Evolutionary conservation across 108 stramenopile genomes (phyloP), one percentile per base, ranked within the genome.

Genomic region (Cyclotella atomus): DNA sequence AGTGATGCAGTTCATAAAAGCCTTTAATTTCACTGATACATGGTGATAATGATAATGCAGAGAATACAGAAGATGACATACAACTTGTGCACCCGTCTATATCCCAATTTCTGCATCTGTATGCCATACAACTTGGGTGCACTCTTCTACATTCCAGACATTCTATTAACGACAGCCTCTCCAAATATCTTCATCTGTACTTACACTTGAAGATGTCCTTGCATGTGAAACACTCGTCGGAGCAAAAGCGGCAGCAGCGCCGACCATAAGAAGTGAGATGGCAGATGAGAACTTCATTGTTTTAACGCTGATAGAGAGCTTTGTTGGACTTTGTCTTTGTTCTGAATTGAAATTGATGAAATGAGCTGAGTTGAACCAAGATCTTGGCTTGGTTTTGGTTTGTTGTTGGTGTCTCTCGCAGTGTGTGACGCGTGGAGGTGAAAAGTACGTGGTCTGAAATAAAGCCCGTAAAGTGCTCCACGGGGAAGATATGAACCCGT

Each of bases 211-310:
- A 72, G 49, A 72, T 19, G 25, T 7, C 24, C 36, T 61, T 14
- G 60, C 7, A 41, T 61, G 36, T 36, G 60, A 38, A 9, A 41
- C 38, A 61, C 87, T 29, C 49, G 85, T 64, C 8, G 90, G 88
- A 19, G 86, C 82, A 72, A 89, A 87, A 32, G 91, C 88, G 43
- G 77, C 62, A 44, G 81, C 85, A 27, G 88, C 80, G 56, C 82
- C 88, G 41, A 79, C 68, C 47, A 82, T 24, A 33, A 85, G 49
- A 59, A 74, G 27, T 32, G 87, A 71, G 54, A 84, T 46, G 45
- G 88, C 87, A 25, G 86, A 47, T 64, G 74, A 45, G 47, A 89
- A 84, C 70, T 88, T 92, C 91, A 92, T 92, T 35, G 27, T 91
- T 25, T 33, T 50, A 15, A 9, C 12, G 76, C 20, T 33, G 71